Evolutionary conservation across 1,139 yeast species (phyloP).

Genomic region (Zygosaccharomyces pseudobailii): DNA sequence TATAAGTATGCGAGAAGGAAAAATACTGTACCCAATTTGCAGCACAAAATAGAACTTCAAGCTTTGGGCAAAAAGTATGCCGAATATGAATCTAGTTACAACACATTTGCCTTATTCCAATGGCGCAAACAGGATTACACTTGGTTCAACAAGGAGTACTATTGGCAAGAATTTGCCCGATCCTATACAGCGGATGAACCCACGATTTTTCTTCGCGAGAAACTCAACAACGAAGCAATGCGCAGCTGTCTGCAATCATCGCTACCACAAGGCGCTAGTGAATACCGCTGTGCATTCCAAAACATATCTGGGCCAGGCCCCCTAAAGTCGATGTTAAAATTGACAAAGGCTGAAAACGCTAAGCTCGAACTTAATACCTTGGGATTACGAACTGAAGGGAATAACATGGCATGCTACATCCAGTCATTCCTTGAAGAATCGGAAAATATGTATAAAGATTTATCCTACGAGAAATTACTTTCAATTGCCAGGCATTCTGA

Average conservation of each 20-base stretch:
- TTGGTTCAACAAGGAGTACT: conserved; percentile 2
- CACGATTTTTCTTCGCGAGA: conserved; percentile 6
- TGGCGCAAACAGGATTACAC: conserved; percentile 5
- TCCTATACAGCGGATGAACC: background rate
- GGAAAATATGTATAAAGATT: conserved; percentile 17
- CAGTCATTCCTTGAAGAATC: conserved; percentile 25
- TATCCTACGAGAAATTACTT: conserved; percentile 26
- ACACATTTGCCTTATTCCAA: conserved; percentile 13
- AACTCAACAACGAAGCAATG: conserved; percentile 9
- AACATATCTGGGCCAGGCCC: conserved; percentile 4
- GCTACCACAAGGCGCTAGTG: background rate
- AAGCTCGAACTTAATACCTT: conserved; percentile 6
- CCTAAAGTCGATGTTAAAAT: conserved; percentile 6
- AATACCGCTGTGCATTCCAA: conserved; percentile 13
- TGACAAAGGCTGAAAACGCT: background rate
- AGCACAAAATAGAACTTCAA: background rate
- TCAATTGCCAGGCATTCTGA: conserved; percentile 20
- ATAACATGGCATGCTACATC: conserved; percentile 10
- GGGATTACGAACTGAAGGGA: conserved; percentile 6
- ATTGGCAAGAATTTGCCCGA: conserved; percentile 11
- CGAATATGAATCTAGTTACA: conserved; percentile 6
- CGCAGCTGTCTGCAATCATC: conserved; percentile 4
- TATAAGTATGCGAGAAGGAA: conserved; percentile 1
- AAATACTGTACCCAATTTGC: background rate
- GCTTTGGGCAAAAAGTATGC: conserved; percentile 6